phyloP scores from a whole-genome alignment of 2,329 filamentous ascomycete genomes.

The Aspergillus fumigatus region DNA sequence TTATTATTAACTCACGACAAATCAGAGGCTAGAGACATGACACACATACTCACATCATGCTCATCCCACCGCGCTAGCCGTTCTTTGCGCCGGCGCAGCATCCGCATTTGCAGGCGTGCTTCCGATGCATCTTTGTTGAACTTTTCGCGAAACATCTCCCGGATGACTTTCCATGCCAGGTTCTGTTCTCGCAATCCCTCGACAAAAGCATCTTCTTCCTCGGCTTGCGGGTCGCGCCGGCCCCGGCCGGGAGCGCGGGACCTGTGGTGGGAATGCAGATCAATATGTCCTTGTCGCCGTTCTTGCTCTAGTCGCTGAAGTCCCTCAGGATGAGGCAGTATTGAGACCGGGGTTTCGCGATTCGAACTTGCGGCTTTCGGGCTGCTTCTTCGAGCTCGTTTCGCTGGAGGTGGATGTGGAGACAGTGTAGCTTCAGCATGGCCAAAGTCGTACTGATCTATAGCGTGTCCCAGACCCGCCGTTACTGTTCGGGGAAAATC shows the following conservation, averaged over 20 bases:
- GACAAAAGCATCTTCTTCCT: conserved; percentile 38
- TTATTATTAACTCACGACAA: conserved; percentile 9
- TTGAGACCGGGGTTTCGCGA: conserved; percentile 30
- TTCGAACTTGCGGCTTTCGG: conserved; percentile 16
- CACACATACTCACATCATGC: conserved; percentile 42
- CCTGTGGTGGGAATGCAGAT: conserved; percentile 22
- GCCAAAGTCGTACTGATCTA: conserved; percentile 17
- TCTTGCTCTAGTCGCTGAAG: conserved; percentile 37
- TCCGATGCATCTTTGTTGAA: conserved; percentile 37
- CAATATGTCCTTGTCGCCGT: conserved; percentile 23
- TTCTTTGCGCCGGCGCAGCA: conserved; percentile 34
- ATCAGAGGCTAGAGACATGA: conserved; percentile 2
- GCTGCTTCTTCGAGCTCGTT: conserved; percentile 19
- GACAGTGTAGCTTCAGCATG: conserved; percentile 20
- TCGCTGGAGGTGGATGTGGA: conserved; percentile 19
- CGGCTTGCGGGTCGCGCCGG: conserved; percentile 33
- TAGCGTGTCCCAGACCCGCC: conserved; percentile 22
- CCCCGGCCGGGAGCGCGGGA: conserved; percentile 30
- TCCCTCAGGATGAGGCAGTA: conserved; percentile 38
- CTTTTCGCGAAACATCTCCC: conserved; percentile 31
- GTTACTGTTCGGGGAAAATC: conserved; percentile 26
- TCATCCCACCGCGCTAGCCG: conserved; percentile 36
- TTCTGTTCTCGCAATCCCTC: conserved; percentile 34
- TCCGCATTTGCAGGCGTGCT: conserved; percentile 41
- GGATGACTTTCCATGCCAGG: conserved; percentile 36